Evolutionary conservation across 139 green algal species (phyloP).

Genomic region (Chlamydomonas incerta): DNA sequence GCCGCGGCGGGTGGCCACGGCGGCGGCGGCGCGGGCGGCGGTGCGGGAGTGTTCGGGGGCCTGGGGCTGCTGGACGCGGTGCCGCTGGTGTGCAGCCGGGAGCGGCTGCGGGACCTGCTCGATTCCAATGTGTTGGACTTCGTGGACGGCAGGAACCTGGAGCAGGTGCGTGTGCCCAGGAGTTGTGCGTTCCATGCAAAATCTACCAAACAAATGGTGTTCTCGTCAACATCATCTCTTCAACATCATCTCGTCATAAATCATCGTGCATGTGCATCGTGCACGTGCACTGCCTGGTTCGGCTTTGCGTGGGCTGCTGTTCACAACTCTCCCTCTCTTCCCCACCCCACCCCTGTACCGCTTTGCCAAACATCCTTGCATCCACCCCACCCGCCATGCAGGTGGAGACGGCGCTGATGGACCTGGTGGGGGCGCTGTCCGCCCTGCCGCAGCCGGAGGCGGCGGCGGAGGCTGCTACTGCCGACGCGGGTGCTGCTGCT

Average conservation of each 20-base stretch:
- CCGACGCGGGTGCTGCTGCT: background rate
- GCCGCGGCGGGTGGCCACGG: background rate
- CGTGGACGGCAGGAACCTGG: slow-evolving; percentile 19
- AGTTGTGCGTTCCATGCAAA: too few relatives aligned
- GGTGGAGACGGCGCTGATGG: slow-evolving; percentile 21
- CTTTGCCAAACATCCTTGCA: too few relatives aligned
- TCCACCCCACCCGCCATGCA: too few relatives aligned
- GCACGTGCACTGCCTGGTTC: too few relatives aligned
- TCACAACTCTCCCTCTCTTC: too few relatives aligned
- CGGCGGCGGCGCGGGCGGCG: background rate
- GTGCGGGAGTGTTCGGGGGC: background rate
- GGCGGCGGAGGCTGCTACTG: background rate
- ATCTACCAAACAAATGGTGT: too few relatives aligned
- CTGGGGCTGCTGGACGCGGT: background rate
- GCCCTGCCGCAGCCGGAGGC: background rate
- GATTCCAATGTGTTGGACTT: slow-evolving; percentile 24
- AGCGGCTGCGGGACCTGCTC: slow-evolving; percentile 18
- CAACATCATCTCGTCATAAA: too few relatives aligned
- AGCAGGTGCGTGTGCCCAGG: too few relatives aligned
- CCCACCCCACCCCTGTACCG: too few relatives aligned
- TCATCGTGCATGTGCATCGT: too few relatives aligned
- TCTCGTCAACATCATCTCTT: too few relatives aligned
- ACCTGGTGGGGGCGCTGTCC: background rate
- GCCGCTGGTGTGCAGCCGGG: slow-evolving; percentile 2
- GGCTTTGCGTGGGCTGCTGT: too few relatives aligned